phyloP scores from a whole-genome alignment of 495 filamentous ascomycete genomes.

The Jackrogersella minutella region DNA sequence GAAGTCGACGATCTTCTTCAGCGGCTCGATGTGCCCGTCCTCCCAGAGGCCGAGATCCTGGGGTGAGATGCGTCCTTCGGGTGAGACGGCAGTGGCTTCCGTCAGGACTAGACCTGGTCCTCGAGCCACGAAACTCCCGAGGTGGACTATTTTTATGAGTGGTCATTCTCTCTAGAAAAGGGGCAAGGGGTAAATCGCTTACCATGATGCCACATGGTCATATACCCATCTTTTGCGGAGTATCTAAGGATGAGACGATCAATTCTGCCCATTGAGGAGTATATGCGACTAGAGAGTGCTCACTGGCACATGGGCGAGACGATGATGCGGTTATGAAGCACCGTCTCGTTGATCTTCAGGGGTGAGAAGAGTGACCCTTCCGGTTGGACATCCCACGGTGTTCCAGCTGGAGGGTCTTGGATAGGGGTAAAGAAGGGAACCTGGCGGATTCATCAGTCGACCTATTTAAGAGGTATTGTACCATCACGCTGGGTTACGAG shows the following conservation, averaged over 20 bases:
- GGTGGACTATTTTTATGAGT: constrained; percentile 43
- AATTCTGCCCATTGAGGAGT: constrained; percentile 57
- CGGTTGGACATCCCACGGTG: constrained; percentile 65
- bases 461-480: not conserved
- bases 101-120: constrained; percentile 74
- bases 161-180: not conserved
- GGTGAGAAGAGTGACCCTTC: constrained; percentile 59
- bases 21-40: constrained; percentile 71
- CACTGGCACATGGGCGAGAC: constrained; percentile 71
- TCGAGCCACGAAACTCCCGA: constrained; percentile 66
- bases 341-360: constrained; percentile 64
- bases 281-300: constrained; percentile 63
- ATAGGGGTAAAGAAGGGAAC: constrained; percentile 70
- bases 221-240: constrained; percentile 60
- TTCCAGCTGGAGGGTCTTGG: constrained; percentile 69
- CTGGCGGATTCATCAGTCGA: constrained; percentile 6
- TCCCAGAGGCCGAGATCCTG: constrained; percentile 76
- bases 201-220: constrained; percentile 44
- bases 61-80: constrained; percentile 81
- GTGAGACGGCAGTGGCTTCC: constrained; percentile 74
- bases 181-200: not conserved
- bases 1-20: constrained; percentile 71
- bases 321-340: constrained; percentile 69
- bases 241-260: constrained; percentile 38
- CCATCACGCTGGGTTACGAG: not conserved